Evolutionary conservation across 129 eudicot genomes (phyloP).

Genomic region (Solidago caesia): DNA sequence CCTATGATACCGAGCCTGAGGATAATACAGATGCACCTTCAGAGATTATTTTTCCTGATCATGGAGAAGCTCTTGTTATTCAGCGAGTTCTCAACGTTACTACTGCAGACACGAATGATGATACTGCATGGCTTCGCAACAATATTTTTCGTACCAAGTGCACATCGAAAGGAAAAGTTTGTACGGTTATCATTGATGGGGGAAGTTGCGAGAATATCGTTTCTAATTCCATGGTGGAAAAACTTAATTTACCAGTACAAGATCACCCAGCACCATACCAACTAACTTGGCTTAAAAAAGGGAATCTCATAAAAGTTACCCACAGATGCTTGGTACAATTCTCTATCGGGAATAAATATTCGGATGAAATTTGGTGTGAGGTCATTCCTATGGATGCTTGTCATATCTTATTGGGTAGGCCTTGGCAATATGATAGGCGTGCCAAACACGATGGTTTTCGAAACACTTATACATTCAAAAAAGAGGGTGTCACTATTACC

Average conservation of each 20-base stretch:
- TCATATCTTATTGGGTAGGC: not conserved
- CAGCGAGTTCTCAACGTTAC: not conserved
- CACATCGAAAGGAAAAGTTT: not conserved
- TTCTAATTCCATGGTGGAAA: not conserved
- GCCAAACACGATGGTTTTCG: not conserved
- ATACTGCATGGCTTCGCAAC: not conserved
- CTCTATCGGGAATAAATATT: not conserved
- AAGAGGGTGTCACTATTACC: not conserved
- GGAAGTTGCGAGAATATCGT: not conserved
- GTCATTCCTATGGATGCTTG: not conserved
- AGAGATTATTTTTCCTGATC: not conserved
- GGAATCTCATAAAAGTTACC: not conserved
- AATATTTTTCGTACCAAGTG: not conserved
- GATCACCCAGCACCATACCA: not conserved
- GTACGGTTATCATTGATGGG: not conserved
- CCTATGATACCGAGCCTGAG: not conserved
- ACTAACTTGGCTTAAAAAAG: not conserved
- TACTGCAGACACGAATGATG: not conserved
- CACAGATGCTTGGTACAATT: not conserved
- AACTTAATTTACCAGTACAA: not conserved
- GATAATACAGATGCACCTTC: not conserved
- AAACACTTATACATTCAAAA: not conserved
- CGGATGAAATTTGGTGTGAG: not conserved
- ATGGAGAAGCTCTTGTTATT: not conserved
- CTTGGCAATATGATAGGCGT: not conserved